Evolutionary conservation across 2,329 filamentous ascomycete genomes (phyloP), one percentile per base, ranked within the genome.

Genomic region (Colletotrichum nymphaeae): DNA sequence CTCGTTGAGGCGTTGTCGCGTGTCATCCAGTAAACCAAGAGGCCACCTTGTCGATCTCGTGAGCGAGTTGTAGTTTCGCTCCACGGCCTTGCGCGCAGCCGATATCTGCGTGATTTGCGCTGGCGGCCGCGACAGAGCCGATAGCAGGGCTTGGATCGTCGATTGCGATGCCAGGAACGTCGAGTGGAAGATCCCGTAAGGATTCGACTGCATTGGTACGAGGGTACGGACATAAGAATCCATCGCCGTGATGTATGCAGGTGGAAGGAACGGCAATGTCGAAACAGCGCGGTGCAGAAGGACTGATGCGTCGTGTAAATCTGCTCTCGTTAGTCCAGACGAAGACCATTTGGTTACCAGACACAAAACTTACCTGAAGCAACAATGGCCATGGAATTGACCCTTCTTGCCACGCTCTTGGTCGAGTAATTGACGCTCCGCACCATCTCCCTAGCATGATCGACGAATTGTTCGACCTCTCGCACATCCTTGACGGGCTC

Each of bases 401-500:
- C 92, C 69, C 95, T 90, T 70, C 96, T 91, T 52, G 97, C 92
- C 64, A 97, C 91, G 77, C 92, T 94, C 82, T 94, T 94, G 0
- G 94, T 96, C 67, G 94, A 93, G 78, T 93, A 92, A 78, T 95
- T 95, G 73, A 98, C 91, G 75, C 93, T 91, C 63, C 95, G 92
- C 52, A 99, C 92, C 82, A 95, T 95, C 68, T 98, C 96, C 77
- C 95, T 91, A 24, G 96, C 96, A 80, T 98, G 94, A 65, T 95
- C 92, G 66, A 98, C 92, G 82, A 99, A 98, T 77, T 97, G 92
- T 79, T 98, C 96, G 3, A 98, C 95, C 82, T 98, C 96, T 32
- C 92, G 90, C 60, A 96, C 90, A 75, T 97, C 94, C 74, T 93
- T 90, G 22, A 98, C 88, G 0, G 97, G 95, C 75, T 94, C 92